Evolutionary conservation across 2,329 filamentous ascomycete species (phyloP), one percentile per base, ranked within the genome.

Genomic region (Pseudogymnoascus sp.): DNA sequence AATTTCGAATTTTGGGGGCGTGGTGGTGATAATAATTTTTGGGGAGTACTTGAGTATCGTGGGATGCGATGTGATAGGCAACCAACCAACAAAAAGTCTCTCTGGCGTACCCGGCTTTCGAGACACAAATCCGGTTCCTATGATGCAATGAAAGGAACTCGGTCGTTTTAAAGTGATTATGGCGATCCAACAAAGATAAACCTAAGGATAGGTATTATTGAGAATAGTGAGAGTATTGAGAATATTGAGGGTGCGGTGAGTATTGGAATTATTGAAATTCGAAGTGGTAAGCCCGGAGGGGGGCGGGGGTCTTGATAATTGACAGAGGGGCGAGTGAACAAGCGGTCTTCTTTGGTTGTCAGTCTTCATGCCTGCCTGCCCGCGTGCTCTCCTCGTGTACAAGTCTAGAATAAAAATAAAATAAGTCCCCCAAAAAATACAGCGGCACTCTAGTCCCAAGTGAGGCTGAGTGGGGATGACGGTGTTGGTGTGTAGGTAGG

Each of bases 261-360:
- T 45, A 23, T 25, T 25, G 41, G 41, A 25, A 45, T 45, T 45
- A 49, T 61, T 60, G 18, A 49, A 43, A 60, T 59, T 65, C 55
- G 61, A 62, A 43, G 61, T 49, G 62, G 59, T 66, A 45, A 40
- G 63, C 63, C 60, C 43, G 45, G 63, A 66, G 61, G 59, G 60
- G 35, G 43, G 59, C 62, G 63, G 61, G 63, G 55, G 62, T 45
- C 59, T 40, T 63, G 41, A 63, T 59, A 58, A 60, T 62, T 59
- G 49, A 66, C 63, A 66, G 65, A 65, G 65, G 65, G 65, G 65
- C 63, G 62, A 45, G 61, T 62, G 12, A 60, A 49, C 65, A 62
- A 66, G 41, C 41, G 41, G 41, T 45, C 41, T 45, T 45, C 41
- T 45, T 45, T 45, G 41, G 41, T 45, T 45, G 41, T 45, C 41